Evolutionary conservation across 2,329 filamentous ascomycete species (phyloP).

Genomic region (Hypoxylon sp.): DNA sequence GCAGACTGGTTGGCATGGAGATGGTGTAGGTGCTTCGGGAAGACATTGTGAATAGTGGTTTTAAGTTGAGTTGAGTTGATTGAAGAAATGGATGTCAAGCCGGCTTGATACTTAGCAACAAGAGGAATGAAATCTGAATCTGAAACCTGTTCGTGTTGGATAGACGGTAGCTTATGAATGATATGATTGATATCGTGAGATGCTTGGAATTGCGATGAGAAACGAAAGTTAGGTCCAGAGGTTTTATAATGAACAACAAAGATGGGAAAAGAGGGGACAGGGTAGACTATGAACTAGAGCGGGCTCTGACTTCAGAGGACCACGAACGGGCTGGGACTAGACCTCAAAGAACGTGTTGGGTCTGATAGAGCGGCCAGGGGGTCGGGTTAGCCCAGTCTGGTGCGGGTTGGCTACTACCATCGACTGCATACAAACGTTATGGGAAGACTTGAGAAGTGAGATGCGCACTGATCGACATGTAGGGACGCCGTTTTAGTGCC

Average conservation of each 20-base stretch:
- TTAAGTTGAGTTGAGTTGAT: background rate
- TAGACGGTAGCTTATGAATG: too few species aligned
- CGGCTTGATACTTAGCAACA: conserved; percentile 7
- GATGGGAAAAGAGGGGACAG: conserved; percentile 32
- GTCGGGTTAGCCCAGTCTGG: conserved; percentile 19
- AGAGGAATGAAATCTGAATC: too few species aligned
- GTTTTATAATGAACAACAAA: conserved; percentile 36
- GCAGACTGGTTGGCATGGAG: conserved; percentile 40
- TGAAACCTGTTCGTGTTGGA: conserved; percentile 11
- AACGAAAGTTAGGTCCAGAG: conserved; percentile 15
- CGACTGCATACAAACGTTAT: conserved; percentile 26
- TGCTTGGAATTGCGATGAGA: background rate
- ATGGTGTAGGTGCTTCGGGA: conserved; percentile 39
- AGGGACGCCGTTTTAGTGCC: conserved; percentile 40
- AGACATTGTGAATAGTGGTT: conserved; percentile 38
- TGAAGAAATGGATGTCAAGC: conserved; percentile 12
- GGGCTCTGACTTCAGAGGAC: conserved; percentile 40
- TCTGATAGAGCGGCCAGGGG: conserved; percentile 30
- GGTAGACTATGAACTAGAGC: conserved; percentile 24
- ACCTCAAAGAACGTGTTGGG: conserved; percentile 22
- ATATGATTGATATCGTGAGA: conserved; percentile 14
- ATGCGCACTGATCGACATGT: conserved; percentile 41
- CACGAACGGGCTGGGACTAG: conserved; percentile 1
- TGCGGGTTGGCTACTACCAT: conserved; percentile 12
- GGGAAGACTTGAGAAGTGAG: conserved; percentile 20